Evolutionary conservation across 2,329 filamentous ascomycete genomes (phyloP), one percentile per base, ranked within the genome.

Genomic region (Hymenoscyphus fraxineus): DNA sequence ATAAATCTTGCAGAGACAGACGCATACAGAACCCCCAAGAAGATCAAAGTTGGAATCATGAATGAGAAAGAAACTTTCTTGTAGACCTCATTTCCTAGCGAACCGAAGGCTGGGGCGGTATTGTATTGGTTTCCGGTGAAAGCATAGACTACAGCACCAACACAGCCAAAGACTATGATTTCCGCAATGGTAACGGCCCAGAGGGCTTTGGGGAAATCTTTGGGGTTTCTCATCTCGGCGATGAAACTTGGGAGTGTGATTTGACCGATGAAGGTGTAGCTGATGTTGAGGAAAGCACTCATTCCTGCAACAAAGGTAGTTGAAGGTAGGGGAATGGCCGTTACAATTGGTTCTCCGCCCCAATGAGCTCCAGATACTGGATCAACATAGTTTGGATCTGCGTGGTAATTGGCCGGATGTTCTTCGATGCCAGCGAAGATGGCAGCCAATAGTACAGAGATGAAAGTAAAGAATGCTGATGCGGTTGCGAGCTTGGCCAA

Each of bases 181-280:
- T 97, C 93, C 63, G 89, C 89, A 68, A 96, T 90, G 12, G 93
- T 97, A 66, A 96, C 93, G 1, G 89, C 89, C 86, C 92, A 97
- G 1, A 97, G 85, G 1, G 93, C 92, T 78, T 97, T 97, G 71
- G 92, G 92, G 74, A 97, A 97, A 70, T 97, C 93, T 64, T 85
- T 87, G 1, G 85, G 85, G 35, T 88, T 82, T 64, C 81, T 90
- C 93, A 97, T 97, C 77, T 97, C 93, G 3, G 93, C 93, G 69
- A 97, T 97, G 80, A 97, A 97, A 71, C 90, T 94, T 0, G 93
- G 93, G 15, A 97, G 83, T 0, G 93, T 97, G 72, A 97, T 96
- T 76, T 97, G 93, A 0, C 93, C 93, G 70, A 97, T 97, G 75
- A 97, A 97, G 0, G 93, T 97, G 76, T 97, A 97, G 78, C 88